phyloP scores from a whole-genome alignment of 148 eudicot genomes.

The Vaccinium myrtillus region DNA sequence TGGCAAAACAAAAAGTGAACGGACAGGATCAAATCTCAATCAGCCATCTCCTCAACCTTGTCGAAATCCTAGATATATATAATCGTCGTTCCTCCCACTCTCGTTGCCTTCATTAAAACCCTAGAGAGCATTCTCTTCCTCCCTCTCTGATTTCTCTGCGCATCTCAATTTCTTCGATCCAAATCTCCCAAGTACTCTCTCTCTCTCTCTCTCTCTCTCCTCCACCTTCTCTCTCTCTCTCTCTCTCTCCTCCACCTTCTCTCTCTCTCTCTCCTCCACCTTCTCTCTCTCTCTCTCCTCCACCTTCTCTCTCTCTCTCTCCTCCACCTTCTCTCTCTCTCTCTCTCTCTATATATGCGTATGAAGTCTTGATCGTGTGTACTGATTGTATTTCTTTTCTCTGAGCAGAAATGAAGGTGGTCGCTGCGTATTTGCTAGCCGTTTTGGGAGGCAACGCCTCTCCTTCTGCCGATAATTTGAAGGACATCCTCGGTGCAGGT shows the following conservation, averaged over 20 bases:
- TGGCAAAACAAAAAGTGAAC: background rate
- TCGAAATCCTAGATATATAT: background rate
- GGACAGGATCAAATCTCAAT: slow-evolving; percentile 2
- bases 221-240: too few species aligned
- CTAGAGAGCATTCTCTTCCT: background rate
- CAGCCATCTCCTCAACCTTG: background rate
- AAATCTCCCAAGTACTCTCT: background rate
- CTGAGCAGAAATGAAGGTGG: slow-evolving; percentile 55
- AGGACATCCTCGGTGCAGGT: slow-evolving; percentile 66
- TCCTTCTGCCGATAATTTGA: slow-evolving; percentile 56
- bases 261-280: too few species aligned
- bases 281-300: too few species aligned
- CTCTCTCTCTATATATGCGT: background rate
- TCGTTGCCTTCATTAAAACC: background rate
- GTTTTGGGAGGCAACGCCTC: slow-evolving; percentile 65
- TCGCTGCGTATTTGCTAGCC: slow-evolving; percentile 81
- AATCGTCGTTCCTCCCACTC: background rate
- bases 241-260: too few species aligned
- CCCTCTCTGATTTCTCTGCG: background rate
- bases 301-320: too few species aligned
- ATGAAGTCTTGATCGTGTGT: background rate
- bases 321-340: background rate
- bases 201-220: too few species aligned
- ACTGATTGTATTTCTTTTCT: background rate
- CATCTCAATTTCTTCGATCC: background rate